Conservation (phyloP, 2,329 filamentous ascomycete species). For the Drechslera avenae region DNA sequence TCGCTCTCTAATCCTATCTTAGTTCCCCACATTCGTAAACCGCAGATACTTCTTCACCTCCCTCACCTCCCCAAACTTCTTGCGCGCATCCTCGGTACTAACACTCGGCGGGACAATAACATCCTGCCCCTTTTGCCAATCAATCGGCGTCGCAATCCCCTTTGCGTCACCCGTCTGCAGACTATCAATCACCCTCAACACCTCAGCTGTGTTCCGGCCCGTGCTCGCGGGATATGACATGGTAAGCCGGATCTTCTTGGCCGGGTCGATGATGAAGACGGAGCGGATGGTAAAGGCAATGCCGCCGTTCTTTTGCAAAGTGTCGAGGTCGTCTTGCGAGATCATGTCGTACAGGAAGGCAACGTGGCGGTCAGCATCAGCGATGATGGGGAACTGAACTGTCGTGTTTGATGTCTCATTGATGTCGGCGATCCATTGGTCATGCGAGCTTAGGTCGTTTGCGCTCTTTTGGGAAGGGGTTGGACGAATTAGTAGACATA, state of each 20-base stretch:
- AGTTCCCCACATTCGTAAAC: slow-evolving; percentile 62
- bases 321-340: slow-evolving; percentile 60
- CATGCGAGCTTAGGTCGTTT: slow-evolving; percentile 83
- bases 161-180: slow-evolving; percentile 78
- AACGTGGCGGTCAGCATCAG: slow-evolving; percentile 55
- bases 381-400: slow-evolving; percentile 58
- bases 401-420: slow-evolving; percentile 53
- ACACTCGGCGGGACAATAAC: slow-evolving; percentile 88
- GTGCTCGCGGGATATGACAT: slow-evolving; percentile 92
- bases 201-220: slow-evolving; percentile 66
- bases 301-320: slow-evolving; percentile 57
- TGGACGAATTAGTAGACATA: background rate
- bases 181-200: slow-evolving; percentile 63
- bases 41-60: slow-evolving; percentile 72
- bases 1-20: slow-evolving; percentile 46
- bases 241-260: slow-evolving; percentile 90
- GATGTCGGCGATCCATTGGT: slow-evolving; percentile 85
- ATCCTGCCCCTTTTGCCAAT: slow-evolving; percentile 88
- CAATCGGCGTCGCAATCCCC: slow-evolving; percentile 85
- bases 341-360: slow-evolving; percentile 59
- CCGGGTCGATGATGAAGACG: slow-evolving; percentile 92
- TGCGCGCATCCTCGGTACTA: slow-evolving; percentile 82
- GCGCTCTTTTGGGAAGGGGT: slow-evolving; percentile 65
- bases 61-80: slow-evolving; percentile 78
- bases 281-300: slow-evolving; percentile 93